Evolutionary conservation across 73 alveolate species (phyloP).

Genomic region (Paramecium tetraurelia): DNA sequence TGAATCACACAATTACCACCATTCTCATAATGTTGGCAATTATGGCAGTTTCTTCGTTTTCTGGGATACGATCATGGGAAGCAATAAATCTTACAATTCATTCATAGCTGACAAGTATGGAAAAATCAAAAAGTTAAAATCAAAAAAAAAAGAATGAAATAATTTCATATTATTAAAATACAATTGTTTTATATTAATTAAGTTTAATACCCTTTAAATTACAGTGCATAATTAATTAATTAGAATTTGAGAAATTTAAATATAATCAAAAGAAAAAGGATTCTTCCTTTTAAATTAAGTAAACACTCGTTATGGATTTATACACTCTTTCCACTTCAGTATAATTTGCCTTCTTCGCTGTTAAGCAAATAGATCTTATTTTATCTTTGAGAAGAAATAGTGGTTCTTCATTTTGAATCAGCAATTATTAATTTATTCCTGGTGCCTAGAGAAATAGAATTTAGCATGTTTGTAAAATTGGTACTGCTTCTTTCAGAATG

Average conservation of each 20-base stretch:
- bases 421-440: conserved; percentile 89
- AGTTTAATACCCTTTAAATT: not conserved
- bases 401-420: conserved; percentile 86
- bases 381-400: conserved; percentile 68
- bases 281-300: conserved; percentile 34
- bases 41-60: conserved; percentile 67
- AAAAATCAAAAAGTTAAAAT: not conserved
- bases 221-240: not conserved
- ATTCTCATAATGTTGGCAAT: conserved; percentile 75
- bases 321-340: conserved; percentile 75
- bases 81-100: conserved; percentile 20
- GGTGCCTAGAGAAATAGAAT: conserved; percentile 96
- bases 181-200: not conserved
- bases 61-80: conserved; percentile 70
- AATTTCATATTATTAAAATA: not conserved
- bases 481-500: conserved; percentile 75
- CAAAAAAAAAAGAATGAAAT: not conserved
- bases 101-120: not conserved
- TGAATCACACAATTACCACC: conserved; percentile 75
- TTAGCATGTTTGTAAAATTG: conserved; percentile 77
- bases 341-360: conserved; percentile 79
- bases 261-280: conserved; percentile 15
- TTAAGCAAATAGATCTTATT: conserved; percentile 70
- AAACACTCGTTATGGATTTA: conserved; percentile 65
- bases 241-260: not conserved